A percentile compares a stretch with the other conserved stretches of the same genome.
These are phyloP conservation scores for Delonix regia DNA, from an alignment of 306 rosid genomes.

Conservation along the genomic window DNA sequence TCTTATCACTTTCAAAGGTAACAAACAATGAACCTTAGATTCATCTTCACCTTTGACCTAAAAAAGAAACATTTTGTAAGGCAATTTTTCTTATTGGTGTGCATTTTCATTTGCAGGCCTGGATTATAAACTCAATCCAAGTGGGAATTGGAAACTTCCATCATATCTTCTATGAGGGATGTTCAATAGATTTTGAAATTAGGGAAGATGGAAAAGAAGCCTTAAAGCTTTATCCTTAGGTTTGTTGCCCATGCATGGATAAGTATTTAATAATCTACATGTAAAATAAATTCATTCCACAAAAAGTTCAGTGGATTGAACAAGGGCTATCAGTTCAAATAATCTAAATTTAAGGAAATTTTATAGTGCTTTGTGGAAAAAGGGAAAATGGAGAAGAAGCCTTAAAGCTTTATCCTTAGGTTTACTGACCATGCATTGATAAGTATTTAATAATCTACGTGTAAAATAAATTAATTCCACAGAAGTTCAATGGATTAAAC, in stretches of 20 bases:
- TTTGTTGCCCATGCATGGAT: too few relatives aligned
- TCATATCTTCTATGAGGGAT: too few relatives aligned
- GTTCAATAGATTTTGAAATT: too few relatives aligned
- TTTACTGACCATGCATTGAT: slow-evolving; percentile 72
- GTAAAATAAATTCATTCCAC: too few relatives aligned
- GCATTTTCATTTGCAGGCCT: slow-evolving; percentile 36
- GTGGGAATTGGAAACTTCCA: too few relatives aligned
- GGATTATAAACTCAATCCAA: slow-evolving; percentile 48
- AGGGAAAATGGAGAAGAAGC: slow-evolving; percentile 75
- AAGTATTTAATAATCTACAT: too few relatives aligned
- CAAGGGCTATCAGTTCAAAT: too few relatives aligned
- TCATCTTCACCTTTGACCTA: not conserved
- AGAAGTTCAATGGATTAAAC: too few relatives aligned
- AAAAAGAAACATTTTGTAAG: not conserved
- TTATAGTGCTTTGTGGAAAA: too few relatives aligned
- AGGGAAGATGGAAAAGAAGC: too few relatives aligned
- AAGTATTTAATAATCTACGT: slow-evolving; percentile 49
- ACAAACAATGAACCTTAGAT: not conserved
- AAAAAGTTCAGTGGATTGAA: slow-evolving; percentile 59
- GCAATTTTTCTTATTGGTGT: not conserved
- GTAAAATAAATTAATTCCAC: not conserved
- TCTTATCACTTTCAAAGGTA: slow-evolving; percentile 65
- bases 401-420: slow-evolving; percentile 77
- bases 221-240: too few relatives aligned
- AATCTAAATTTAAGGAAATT: too few relatives aligned